Base-by-base conservation (phyloP, 352 stramenopile genomes). In the Thalassiosira pacifica region DNA sequence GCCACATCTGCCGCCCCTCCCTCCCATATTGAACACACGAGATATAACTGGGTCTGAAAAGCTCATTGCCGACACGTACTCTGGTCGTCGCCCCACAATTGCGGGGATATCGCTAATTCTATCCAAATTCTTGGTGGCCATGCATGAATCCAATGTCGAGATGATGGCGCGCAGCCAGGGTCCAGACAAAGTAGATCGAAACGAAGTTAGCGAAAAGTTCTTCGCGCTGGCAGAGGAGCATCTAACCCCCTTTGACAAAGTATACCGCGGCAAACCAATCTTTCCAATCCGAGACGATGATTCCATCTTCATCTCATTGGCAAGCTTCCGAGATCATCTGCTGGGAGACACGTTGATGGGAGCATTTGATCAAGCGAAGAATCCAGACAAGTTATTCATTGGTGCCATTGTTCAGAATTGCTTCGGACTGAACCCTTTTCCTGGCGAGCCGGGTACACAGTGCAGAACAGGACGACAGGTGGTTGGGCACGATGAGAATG, bases 361-460 rank as follows among this genome's bases (percentile, higher is more conserved):
- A 61, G 90, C 94, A 18, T 97, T 93, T 81, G 73, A 85, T n/a
- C 83, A 89, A 53, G 91, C 93, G 0, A 75, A 79, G 42, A 19
- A 85, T 48, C 93, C 93, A 18, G 91, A 94, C 18, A 76, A 82
- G 32, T 63, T 96, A 0, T 95, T 86, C 70, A 79, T 96, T 18
- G 92, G 92, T 32, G 79, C 95, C 6, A 85, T 96, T 19, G 87
- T 96, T 65, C 93, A 96, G 74, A 94, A 93, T 76, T 94, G 89
- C 68, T 82, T 86, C 32, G 73, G 88, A 37, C 18, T 92, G 26
- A 64, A 87, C 27, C 66, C 72, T n/a, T 88, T 89, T 45, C 31
- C 55, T 0, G 70, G 72, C 16, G 82, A 82, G 29, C 13, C 70
- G 6, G 86, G 80, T 26, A 60, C 75, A 18, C 86, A 84, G 48